Percentiles rank a stretch among this genome's conserved stretches.
Conservation (phyloP, 768 basidiomycete species). For the Mycena olivaceomarginata region DNA sequence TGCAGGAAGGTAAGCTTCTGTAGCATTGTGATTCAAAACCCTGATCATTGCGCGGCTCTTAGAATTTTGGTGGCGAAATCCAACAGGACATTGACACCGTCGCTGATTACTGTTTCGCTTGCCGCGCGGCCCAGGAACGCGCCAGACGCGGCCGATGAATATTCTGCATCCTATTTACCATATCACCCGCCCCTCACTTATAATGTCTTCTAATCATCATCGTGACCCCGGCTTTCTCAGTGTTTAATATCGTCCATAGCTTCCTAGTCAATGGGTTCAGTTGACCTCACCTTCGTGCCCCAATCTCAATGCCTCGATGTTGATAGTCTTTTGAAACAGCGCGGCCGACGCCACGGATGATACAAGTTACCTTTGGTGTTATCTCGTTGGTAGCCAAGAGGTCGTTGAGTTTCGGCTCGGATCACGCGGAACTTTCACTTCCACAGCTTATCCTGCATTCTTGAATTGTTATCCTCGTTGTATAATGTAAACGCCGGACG, state of each 20-base stretch:
- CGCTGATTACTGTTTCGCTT: constrained; percentile 69
- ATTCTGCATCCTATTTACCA: not conserved
- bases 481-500: too few species aligned
- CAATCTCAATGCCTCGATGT: not conserved
- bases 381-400: too few species aligned
- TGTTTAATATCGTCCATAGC: not conserved
- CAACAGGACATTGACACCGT: constrained; percentile 70
- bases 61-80: constrained; percentile 71
- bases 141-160: constrained; percentile 30
- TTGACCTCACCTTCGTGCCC: not conserved
- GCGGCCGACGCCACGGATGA: not conserved
- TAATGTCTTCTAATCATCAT: not conserved
- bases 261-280: not conserved
- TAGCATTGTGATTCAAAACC: not conserved
- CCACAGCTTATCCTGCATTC: too few species aligned
- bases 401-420: too few species aligned
- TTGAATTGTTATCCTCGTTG: too few species aligned
- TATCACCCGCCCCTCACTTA: not conserved
- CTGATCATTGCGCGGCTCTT: not conserved
- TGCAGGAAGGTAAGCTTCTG: constrained; percentile 62
- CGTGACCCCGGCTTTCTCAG: not conserved
- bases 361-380: not conserved
- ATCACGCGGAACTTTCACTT: too few species aligned
- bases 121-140: constrained; percentile 58
- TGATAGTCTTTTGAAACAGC: not conserved